Percentiles rank a stretch among this genome's conserved stretches.
phyloP scores from a whole-genome alignment of 495 filamentous ascomycete species.

The Chaetomium fimeti region DNA sequence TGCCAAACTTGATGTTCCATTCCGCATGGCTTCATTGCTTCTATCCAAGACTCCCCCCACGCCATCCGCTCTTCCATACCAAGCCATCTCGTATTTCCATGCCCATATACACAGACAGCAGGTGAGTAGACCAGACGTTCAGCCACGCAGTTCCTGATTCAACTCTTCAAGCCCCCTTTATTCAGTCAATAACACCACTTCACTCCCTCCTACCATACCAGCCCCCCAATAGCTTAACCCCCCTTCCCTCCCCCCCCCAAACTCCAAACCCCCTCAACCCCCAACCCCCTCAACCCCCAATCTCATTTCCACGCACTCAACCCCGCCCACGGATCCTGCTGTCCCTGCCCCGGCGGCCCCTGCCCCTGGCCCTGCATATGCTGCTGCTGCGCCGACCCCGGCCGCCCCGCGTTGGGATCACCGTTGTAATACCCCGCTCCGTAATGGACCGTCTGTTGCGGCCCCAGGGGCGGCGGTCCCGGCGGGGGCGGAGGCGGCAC shows the following conservation, averaged over 20 bases:
- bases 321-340: conserved; percentile 79
- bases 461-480: conserved; percentile 71
- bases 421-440: conserved; percentile 39
- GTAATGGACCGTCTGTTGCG: conserved; percentile 62
- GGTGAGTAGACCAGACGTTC: too few species aligned
- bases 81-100: neutral
- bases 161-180: neutral
- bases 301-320: conserved; percentile 79
- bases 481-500: conserved; percentile 89
- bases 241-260: neutral
- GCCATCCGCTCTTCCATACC: neutral
- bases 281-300: too few species aligned
- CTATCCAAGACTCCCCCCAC: neutral
- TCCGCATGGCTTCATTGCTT: neutral
- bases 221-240: neutral
- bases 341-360: conserved; percentile 40
- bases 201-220: neutral
- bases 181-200: neutral
- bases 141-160: neutral
- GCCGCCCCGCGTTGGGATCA: conserved; percentile 25
- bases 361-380: conserved; percentile 41
- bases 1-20: neutral
- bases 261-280: neutral
- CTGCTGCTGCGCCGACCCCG: conserved; percentile 27
- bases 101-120: neutral